phyloP scores from a whole-genome alignment of 2,329 filamentous ascomycete species.

The Diplocarpon mali region DNA sequence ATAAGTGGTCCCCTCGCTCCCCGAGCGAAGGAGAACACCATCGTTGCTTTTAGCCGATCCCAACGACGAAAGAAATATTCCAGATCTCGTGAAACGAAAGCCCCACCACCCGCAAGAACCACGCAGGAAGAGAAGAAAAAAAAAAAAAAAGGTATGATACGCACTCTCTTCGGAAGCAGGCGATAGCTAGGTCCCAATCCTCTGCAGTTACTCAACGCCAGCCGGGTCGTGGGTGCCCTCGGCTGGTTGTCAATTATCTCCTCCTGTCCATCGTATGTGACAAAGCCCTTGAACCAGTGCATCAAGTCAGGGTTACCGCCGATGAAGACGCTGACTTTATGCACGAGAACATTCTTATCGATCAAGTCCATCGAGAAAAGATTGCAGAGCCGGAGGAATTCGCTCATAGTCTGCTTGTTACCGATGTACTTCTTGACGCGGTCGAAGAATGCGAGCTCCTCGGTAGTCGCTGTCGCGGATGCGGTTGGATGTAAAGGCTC shows the following conservation, averaged over 20 bases:
- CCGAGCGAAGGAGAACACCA: too few species aligned
- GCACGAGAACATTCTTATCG: constrained; percentile 69
- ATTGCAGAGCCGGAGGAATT: constrained; percentile 95
- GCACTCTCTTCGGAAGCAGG: constrained; percentile 69
- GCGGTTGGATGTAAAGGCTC: constrained; percentile 73
- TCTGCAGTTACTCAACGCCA: constrained; percentile 91
- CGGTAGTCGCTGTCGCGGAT: constrained; percentile 61
- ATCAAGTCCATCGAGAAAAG: constrained; percentile 90
- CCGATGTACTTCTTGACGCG: constrained; percentile 92
- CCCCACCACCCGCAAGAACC: too few species aligned
- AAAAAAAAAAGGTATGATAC: constrained; percentile 20
- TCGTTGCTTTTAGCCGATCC: too few species aligned
- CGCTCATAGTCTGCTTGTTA: constrained; percentile 85
- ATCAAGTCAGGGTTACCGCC: constrained; percentile 83
- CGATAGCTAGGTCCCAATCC: constrained; percentile 95
- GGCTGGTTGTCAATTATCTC: constrained; percentile 70
- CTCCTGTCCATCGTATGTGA: constrained; percentile 67
- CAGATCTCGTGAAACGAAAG: background rate
- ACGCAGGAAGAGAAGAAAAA: background rate
- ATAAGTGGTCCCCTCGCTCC: too few species aligned
- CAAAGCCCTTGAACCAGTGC: constrained; percentile 74
- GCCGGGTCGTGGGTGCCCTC: constrained; percentile 62
- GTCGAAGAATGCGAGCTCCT: constrained; percentile 91
- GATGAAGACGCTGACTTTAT: constrained; percentile 77
- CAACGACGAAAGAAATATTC: background rate